Base-by-base conservation (phyloP, 768 basidiomycete genomes). In the Boletus patriciae region DNA sequence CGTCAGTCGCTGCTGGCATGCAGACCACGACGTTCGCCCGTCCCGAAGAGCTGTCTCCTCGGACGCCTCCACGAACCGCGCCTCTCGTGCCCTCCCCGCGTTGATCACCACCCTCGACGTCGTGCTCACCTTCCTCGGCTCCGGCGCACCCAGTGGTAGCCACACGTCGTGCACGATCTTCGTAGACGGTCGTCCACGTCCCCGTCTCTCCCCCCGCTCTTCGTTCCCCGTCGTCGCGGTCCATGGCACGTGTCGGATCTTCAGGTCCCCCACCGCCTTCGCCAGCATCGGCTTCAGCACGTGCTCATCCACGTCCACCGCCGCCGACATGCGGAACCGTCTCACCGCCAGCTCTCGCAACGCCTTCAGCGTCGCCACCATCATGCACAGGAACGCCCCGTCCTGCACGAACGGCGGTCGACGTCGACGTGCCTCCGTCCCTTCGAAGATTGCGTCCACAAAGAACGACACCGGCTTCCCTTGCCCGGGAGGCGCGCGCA, bases 221-320 rank as follows among this genome's bases (percentile, higher is more conserved):
- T 2, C 10, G n/a, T 12, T n/a, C 11, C 0, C 11, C 2, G 33
- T 6, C 2, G 11, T 33, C 11, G 11, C 12, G 0, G 27, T 29
- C 46, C 46, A 46, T 2, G 19, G 46, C 13, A 33, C n/a, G 31
- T 46, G 46, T 33, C 29, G 29, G 7, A 29, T 29, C 29, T 29
- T 29, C 5, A 29, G 29, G 29, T 29, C 9, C 6, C 7, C 29
- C 7, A 29, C 29, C 6, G 29, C 29, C 11, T 33, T 33, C 11
- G 11, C 19, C 3, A 33, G 11, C 12, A 46, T 4, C 0, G 46
- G 31, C 6, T 33, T 46, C 7, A 46, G 31, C 0, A 46, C 19
- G 13, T 31, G 3, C 13, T 46, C 19, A 7, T 21, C 11, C 0
- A 46, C 29, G 7, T 33, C 19, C 0, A 29, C 10, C 3, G 15